Percentiles rank a stretch among this genome's conserved stretches.
Evolutionary conservation across 2,329 filamentous ascomycete species (phyloP).

Genomic region (Cytospora paraplurivora): DNA sequence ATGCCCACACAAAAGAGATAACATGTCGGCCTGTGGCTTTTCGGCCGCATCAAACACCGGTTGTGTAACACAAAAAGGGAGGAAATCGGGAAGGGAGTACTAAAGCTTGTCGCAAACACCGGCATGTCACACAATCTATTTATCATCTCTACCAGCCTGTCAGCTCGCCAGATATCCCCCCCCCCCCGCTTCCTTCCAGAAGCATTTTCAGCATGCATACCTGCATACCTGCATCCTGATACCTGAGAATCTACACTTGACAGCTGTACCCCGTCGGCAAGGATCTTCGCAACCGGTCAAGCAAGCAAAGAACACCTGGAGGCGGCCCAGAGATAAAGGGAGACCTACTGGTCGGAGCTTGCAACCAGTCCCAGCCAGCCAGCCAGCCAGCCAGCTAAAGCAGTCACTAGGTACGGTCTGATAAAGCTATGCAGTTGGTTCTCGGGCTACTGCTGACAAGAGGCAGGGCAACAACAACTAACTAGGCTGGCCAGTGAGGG

Average conservation of each 20-base stretch:
- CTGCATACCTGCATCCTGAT: neutral
- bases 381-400: neutral
- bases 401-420: no score
- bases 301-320: neutral
- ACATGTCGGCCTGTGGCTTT: neutral
- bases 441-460: neutral
- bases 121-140: neutral
- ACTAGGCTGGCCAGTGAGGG: constrained; percentile 1
- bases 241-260: neutral
- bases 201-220: constrained; percentile 5
- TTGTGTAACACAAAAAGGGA: neutral
- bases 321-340: constrained; percentile 4
- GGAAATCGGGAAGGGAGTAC: neutral
- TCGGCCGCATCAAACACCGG: neutral
- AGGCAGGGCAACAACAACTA: neutral
- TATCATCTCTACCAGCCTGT: constrained; percentile 5
- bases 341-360: neutral
- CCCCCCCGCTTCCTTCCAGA: neutral
- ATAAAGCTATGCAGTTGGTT: neutral
- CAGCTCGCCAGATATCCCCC: neutral
- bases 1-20: constrained; percentile 18
- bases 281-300: constrained; percentile 21
- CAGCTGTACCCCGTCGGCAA: constrained; percentile 3
- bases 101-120: neutral
- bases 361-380: neutral